A percentile compares a stretch with the other conserved stretches of the same genome.
Conservation (phyloP, 441 rosid genomes). For the Omphalea diandra region DNA sequence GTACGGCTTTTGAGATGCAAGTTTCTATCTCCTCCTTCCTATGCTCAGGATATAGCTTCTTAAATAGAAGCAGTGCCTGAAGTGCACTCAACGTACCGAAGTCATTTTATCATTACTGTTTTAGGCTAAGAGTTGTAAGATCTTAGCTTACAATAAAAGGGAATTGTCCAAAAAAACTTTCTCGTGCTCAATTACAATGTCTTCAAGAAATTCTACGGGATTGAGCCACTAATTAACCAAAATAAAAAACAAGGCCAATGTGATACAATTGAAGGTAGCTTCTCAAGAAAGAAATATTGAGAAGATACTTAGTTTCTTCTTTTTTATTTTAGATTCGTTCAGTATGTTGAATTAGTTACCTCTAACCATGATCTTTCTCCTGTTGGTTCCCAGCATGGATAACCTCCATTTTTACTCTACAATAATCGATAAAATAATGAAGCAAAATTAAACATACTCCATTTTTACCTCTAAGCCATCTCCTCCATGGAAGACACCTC, state of each 20-base stretch:
- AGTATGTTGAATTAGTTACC: constrained; percentile 25
- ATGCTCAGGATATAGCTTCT: constrained; percentile 53
- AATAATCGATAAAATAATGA: neutral
- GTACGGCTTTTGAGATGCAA: constrained; percentile 42
- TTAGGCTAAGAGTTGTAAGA: neutral
- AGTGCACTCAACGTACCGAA: constrained; percentile 54
- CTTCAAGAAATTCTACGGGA: constrained; percentile 47
- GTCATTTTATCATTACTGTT: neutral
- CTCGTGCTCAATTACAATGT: constrained; percentile 47
- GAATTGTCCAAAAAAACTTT: constrained; percentile 29
- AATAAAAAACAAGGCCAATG: neutral
- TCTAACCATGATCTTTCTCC: constrained; percentile 36
- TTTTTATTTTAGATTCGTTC: too few relatives aligned
- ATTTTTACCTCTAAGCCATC: too few relatives aligned
- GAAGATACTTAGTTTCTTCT: too few relatives aligned
- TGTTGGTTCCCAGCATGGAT: constrained; percentile 41
- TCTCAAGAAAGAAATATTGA: too few relatives aligned
- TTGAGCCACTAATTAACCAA: constrained; percentile 53
- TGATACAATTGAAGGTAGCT: too few relatives aligned
- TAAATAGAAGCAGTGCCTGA: constrained; percentile 50
- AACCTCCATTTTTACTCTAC: constrained; percentile 40
- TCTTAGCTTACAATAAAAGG: too few relatives aligned
- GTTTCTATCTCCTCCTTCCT: constrained; percentile 48
- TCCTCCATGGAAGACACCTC: too few relatives aligned
- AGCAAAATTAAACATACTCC: too few relatives aligned